Base-by-base conservation (phyloP, 2,329 filamentous ascomycete genomes). In the Stenocarpella maydis region DNA sequence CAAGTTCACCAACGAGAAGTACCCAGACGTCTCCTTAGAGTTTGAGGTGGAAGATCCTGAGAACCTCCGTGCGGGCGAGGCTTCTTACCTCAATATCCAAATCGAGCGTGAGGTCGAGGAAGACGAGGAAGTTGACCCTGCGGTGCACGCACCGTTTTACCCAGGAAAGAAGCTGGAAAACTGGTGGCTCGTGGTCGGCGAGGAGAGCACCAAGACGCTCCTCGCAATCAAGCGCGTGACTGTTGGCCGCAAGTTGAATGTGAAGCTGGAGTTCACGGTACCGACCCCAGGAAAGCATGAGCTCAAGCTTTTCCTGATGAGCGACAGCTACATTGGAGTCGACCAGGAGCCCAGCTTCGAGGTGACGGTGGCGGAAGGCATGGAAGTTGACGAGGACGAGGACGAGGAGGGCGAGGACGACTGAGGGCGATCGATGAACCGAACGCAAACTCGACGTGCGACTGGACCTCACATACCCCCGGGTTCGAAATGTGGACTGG, bases 121-220 rank as follows among this genome's bases (percentile, higher is more conserved):
- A 65, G 88, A 89, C 15, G 84, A 88, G 26, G 91, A 93, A 73
- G 87, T 92, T 19, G 94, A 98, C 78, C 88, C 91, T 2, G 91
- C 90, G 1, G 97, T 98, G 2, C 95, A 98, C 78, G 95, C 95
- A 64, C 96, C 96, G 0, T 99, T 98, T 85, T 99, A 96, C 78
- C 95, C 96, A 0, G 85, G 81, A 61, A 91, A 92, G 80, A 99
- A 99, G 86, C 91, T 93, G 84, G 96, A 99, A 86, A 97, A 96
- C 78, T 99, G 95, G 95, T 99, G 96, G 96, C 83, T 99, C 68
- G 93, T 99, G 24, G 93, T 99, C 41, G 95, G 95, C 37, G 95
- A 98, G 75, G 94, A 98, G 82, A 92, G 89, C 79, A 93, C 92
- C 49, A 95, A 94, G 84, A 95, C 87, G 72, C 84, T 99, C 72